Conservation (phyloP, 306 rosid genomes). For the Acacia acuminata region DNA sequence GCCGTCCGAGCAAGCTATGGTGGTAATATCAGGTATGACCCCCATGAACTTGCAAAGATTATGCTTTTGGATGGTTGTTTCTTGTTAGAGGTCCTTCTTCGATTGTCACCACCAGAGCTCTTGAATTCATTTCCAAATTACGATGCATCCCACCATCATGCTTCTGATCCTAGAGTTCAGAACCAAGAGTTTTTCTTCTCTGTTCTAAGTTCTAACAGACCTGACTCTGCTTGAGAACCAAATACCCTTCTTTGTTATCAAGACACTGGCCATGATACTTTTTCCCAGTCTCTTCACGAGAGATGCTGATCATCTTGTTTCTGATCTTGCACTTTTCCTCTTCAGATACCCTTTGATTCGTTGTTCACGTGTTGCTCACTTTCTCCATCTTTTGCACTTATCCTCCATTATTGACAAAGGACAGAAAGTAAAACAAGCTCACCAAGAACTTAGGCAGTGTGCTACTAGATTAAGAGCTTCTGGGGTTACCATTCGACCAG, state of each 20-base stretch:
- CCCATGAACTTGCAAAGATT: constrained; percentile 37
- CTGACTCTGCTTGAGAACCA: constrained; percentile 41
- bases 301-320: constrained; percentile 19
- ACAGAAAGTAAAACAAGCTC: constrained; percentile 32
- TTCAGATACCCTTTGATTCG: constrained; percentile 33
- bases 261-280: constrained; percentile 26
- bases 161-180: constrained; percentile 10
- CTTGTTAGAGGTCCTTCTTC: constrained; percentile 39
- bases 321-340: constrained; percentile 34
- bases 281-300: background rate
- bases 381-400: constrained; percentile 44
- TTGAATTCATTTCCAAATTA: background rate
- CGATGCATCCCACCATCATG: background rate
- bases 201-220: constrained; percentile 34
- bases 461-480: constrained; percentile 36
- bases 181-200: constrained; percentile 16
- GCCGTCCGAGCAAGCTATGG: constrained; percentile 41
- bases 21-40: constrained; percentile 28
- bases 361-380: constrained; percentile 26
- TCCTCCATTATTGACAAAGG: constrained; percentile 30
- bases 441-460: constrained; percentile 34
- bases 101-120: constrained; percentile 3
- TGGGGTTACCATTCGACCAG: constrained; percentile 26
- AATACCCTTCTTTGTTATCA: constrained; percentile 41
- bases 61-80: constrained; percentile 51